Conservation (phyloP, 148 eudicot genomes). For the Vaccinium darrowii region DNA sequence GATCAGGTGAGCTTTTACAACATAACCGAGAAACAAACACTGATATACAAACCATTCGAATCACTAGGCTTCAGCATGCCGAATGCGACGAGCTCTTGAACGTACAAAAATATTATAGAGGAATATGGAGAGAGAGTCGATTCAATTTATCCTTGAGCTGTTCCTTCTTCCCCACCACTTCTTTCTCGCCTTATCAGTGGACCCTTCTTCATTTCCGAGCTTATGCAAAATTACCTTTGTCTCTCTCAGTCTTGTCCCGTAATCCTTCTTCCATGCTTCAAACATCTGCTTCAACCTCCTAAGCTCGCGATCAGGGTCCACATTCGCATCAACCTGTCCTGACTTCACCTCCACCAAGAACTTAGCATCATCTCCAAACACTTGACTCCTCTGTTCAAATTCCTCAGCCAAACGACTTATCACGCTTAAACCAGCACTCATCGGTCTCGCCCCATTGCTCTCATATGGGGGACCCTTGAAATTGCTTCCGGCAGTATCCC, state of each 20-base stretch:
- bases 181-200: conserved; percentile 53
- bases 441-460: conserved; percentile 53
- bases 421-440: conserved; percentile 76
- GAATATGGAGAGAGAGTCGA: not conserved
- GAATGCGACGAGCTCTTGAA: not conserved
- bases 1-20: not conserved
- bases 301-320: conserved; percentile 84
- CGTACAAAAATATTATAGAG: not conserved
- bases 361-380: conserved; percentile 88
- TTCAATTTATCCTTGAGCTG: conserved; percentile 52
- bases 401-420: conserved; percentile 85
- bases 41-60: not conserved
- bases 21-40: not conserved
- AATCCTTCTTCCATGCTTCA: conserved; percentile 95
- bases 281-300: conserved; percentile 82
- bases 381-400: conserved; percentile 89
- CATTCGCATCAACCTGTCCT: conserved; percentile 71
- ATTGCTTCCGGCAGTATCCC: conserved; percentile 43
- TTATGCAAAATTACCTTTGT: conserved; percentile 81
- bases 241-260: conserved; percentile 72
- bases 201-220: conserved; percentile 65
- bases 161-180: conserved; percentile 97
- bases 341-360: conserved; percentile 95
- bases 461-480: conserved; percentile 32
- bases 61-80: not conserved